A percentile compares a stretch with the other conserved stretches of the same genome.
Conservation (phyloP, 2,329 filamentous ascomycete genomes). For the Colletotrichum sp. region DNA sequence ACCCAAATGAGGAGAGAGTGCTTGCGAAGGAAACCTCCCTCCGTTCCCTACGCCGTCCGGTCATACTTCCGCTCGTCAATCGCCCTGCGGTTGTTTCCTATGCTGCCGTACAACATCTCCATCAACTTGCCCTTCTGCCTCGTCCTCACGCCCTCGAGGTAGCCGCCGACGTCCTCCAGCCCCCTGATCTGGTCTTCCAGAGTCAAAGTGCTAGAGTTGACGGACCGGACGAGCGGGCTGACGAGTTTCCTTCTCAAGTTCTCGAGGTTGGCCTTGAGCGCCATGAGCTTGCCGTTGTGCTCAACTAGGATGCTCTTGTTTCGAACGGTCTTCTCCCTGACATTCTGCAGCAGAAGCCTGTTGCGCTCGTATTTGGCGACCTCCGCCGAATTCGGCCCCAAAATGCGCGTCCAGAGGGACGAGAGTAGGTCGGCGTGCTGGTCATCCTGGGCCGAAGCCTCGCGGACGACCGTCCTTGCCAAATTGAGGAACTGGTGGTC, state of each 20-base stretch:
- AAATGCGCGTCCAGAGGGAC: constrained; percentile 83
- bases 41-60: background rate
- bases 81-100: constrained; percentile 31
- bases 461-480: constrained; percentile 82
- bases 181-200: constrained; percentile 88
- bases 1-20: background rate
- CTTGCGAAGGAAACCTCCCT: background rate
- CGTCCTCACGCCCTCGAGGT: constrained; percentile 77
- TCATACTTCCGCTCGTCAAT: constrained; percentile 32
- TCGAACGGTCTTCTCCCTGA: constrained; percentile 81
- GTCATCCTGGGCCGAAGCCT: constrained; percentile 81
- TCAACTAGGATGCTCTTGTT: constrained; percentile 89
- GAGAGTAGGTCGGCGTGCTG: constrained; percentile 82
- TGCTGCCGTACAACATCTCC: constrained; percentile 74
- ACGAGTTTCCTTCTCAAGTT: constrained; percentile 83
- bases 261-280: constrained; percentile 86
- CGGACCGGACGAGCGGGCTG: constrained; percentile 77
- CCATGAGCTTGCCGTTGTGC: constrained; percentile 83
- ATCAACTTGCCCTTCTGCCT: constrained; percentile 84
- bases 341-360: constrained; percentile 75
- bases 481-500: constrained; percentile 91
- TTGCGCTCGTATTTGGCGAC: constrained; percentile 95
- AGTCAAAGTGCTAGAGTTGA: constrained; percentile 71
- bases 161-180: constrained; percentile 78
- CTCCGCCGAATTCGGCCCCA: constrained; percentile 75